phyloP scores from a whole-genome alignment of 306 rosid genomes.

The Carpinus viminea region DNA sequence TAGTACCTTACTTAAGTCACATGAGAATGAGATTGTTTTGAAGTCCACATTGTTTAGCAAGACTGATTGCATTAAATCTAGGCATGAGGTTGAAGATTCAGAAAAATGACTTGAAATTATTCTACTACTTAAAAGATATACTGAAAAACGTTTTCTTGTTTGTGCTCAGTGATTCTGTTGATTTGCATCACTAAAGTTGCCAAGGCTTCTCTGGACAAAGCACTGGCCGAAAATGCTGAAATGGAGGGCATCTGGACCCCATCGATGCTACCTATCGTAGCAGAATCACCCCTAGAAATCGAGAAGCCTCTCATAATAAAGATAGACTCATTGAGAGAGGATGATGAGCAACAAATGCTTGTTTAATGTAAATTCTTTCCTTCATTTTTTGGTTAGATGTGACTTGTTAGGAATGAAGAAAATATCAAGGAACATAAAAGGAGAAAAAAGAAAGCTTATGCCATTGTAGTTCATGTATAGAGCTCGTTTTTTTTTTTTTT shows the following conservation, averaged over 20 bases:
- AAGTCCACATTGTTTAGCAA: background rate
- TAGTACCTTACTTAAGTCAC: background rate
- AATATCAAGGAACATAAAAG: conserved; percentile 5
- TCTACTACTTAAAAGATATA: background rate
- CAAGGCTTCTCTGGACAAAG: conserved; percentile 53
- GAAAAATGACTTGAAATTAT: background rate
- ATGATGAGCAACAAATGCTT: conserved; percentile 21
- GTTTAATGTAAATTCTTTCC: conserved; percentile 15
- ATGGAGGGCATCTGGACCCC: conserved; percentile 24
- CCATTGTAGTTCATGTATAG: background rate
- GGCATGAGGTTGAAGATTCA: background rate
- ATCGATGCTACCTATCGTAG: conserved; percentile 27
- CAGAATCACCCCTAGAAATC: conserved; percentile 17
- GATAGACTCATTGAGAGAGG: conserved; percentile 29
- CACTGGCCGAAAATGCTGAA: conserved; percentile 43
- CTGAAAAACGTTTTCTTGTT: background rate
- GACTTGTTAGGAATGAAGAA: conserved; percentile 8
- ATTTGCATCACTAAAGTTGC: conserved; percentile 54
- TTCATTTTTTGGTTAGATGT: background rate
- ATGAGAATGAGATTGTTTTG: background rate
- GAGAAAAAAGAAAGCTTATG: background rate
- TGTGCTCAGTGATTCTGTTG: conserved; percentile 42
- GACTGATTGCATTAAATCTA: background rate
- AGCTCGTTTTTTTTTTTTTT: too few relatives aligned
- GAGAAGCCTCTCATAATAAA: conserved; percentile 34